Base-by-base conservation (phyloP, 1,139 yeast genomes). In the Debaryomyces sp. region DNA sequence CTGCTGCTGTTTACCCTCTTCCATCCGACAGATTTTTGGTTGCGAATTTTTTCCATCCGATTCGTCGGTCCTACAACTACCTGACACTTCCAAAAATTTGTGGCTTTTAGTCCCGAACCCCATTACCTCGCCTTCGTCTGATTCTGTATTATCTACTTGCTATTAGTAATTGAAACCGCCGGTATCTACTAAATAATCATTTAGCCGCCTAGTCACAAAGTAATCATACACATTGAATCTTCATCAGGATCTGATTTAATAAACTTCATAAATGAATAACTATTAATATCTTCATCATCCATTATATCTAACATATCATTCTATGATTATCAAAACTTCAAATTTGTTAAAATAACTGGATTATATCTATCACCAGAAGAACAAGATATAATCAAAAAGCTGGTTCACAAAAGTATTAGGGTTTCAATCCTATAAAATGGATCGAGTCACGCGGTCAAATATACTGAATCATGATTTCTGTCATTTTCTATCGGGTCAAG, bases 191-290 rank as follows among this genome's bases (percentile, higher is more conserved):
- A 35, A 35, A 35, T 21, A 18, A 21, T 8, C 30, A 38, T 17
- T 44, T 44, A 44, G 46, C 46, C 46, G 46, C 46, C 41, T 36
- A 32, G 30, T 22, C 12, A 18, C 26, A 38, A 22, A 32, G 37
- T 38, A 21, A 30, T 37, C 42, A 18, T 38, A 44, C 46, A 38
- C 18, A 22, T 41, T 32, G 42, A 21, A 13, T 29, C 43, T 29
- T 30, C 37, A 21, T 44, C 46, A 23, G 44, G 36, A 26, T 40
- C 44, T 21, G 41, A 40, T 23, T 40, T 45, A 17, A 45, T 22
- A 26, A 33, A 45, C 37, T 35, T 39, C 44, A 40, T 22, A 18
- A 45, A 23, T 15, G 44, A 45, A 39, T 27, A n/a, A 24, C 34
- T 35, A 29, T 30, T 37, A 10, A n/a, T 29, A 21, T 30, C 43